Evolutionary conservation across 2,329 filamentous ascomycete species (phyloP).

Genomic region (Colletotrichum sp.): DNA sequence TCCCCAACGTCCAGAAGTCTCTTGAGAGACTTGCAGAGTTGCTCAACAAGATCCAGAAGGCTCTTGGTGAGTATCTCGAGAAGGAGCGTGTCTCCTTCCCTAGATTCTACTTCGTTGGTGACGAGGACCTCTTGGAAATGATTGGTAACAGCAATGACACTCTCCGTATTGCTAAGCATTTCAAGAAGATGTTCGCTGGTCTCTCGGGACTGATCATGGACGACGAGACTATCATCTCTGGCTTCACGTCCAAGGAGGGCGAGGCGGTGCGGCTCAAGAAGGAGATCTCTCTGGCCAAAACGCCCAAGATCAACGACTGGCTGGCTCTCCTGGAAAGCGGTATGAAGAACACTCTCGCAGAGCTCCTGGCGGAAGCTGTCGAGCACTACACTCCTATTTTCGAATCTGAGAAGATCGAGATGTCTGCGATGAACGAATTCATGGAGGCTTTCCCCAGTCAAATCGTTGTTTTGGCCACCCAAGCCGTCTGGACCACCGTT

Average conservation of each 20-base stretch:
- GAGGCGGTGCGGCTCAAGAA: slow-evolving; percentile 88
- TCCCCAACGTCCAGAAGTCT: slow-evolving; percentile 94
- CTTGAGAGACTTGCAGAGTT: slow-evolving; percentile 95
- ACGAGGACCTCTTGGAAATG: slow-evolving; percentile 97
- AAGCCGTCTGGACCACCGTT: slow-evolving; percentile 90
- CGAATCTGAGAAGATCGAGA: slow-evolving; percentile 72
- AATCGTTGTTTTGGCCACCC: slow-evolving; percentile 91
- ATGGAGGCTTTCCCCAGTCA: slow-evolving; percentile 88
- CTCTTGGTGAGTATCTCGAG: slow-evolving; percentile 96
- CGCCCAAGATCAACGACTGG: slow-evolving; percentile 98
- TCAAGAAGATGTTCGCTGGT: slow-evolving; percentile 99
- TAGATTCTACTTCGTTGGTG: slow-evolving; percentile 98
- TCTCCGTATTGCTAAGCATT: slow-evolving; percentile 93
- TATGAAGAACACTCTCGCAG: slow-evolving; percentile 94
- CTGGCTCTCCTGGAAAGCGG: slow-evolving; percentile 88
- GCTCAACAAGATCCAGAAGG: slow-evolving; percentile 99
- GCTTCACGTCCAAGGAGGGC: slow-evolving; percentile 94
- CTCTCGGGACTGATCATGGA: slow-evolving; percentile 90
- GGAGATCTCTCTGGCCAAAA: slow-evolving; percentile 90
- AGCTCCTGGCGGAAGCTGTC: slow-evolving; percentile 86
- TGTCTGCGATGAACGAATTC: slow-evolving; percentile 75
- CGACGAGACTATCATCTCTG: slow-evolving; percentile 86
- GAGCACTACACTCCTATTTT: slow-evolving; percentile 83
- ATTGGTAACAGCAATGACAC: slow-evolving; percentile 99
- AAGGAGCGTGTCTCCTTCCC: slow-evolving; percentile 97